These are phyloP conservation scores for Silybum marianum DNA, from an alignment of 129 eudicot species.

Conservation along the genomic window DNA sequence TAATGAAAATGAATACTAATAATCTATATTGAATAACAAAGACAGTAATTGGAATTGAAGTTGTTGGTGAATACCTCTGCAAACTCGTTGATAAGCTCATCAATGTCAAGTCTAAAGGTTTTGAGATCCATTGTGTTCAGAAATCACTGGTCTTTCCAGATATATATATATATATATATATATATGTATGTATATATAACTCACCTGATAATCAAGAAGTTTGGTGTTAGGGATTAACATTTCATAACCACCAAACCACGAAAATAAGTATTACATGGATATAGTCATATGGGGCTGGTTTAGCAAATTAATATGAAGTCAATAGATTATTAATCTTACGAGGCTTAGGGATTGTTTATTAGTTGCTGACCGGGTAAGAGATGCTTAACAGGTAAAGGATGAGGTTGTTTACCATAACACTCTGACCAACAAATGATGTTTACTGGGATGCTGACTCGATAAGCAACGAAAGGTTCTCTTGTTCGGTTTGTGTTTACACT, in stretches of 20 bases:
- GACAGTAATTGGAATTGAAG: neutral
- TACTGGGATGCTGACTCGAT: too few species aligned
- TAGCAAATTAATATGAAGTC: too few species aligned
- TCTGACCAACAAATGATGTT: too few species aligned
- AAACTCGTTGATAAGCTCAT: slow-evolving; percentile 69
- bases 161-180: neutral
- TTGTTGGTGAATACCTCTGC: slow-evolving; percentile 44
- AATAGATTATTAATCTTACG: too few species aligned
- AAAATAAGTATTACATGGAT: neutral
- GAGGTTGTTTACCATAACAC: too few species aligned
- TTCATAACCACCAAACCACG: slow-evolving; percentile 1
- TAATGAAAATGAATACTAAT: neutral
- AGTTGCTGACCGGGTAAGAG: too few species aligned
- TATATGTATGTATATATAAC: neutral
- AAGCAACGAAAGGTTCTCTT: too few species aligned
- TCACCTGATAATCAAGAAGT: slow-evolving; percentile 25
- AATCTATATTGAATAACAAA: neutral
- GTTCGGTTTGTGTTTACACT: too few species aligned
- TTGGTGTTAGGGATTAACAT: slow-evolving; percentile 6
- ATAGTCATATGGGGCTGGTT: too few species aligned
- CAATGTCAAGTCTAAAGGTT: slow-evolving; percentile 76
- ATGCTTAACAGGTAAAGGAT: too few species aligned
- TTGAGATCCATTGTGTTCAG: slow-evolving; percentile 51
- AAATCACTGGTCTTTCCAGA: neutral
- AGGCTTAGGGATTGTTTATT: too few species aligned